Conservation (phyloP, 1,284 basidiomycete genomes). For the Pascua guehoae region DNA sequence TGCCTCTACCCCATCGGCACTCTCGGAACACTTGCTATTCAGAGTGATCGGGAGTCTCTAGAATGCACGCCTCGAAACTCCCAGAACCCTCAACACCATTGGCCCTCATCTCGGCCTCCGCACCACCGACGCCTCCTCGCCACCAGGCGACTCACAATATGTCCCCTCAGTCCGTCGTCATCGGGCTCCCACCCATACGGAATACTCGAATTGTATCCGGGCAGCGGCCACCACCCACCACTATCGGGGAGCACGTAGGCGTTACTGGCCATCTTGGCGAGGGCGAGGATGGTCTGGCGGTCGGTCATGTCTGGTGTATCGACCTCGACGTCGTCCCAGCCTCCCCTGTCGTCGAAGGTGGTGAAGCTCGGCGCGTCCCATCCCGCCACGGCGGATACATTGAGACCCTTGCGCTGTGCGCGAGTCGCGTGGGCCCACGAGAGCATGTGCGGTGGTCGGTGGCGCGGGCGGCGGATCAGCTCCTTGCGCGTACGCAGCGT, state of each 20-base stretch:
- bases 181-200: conserved; percentile 91
- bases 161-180: conserved; percentile 82
- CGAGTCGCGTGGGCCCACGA: conserved; percentile 35
- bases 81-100: too few species aligned
- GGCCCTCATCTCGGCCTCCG: too few species aligned
- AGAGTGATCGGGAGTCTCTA: too few species aligned
- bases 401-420: conserved; percentile 1
- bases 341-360: conserved; percentile 14
- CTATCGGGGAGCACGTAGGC: conserved; percentile 69
- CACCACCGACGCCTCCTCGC: conserved; percentile 2
- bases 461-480: conserved; percentile 35
- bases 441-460: conserved; percentile 36
- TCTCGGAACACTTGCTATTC: too few species aligned
- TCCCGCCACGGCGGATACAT: neutral
- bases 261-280: conserved; percentile 94
- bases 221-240: conserved; percentile 72
- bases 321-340: conserved; percentile 55
- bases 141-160: conserved; percentile 54
- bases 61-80: too few species aligned
- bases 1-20: too few species aligned
- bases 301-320: conserved; percentile 62
- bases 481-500: conserved; percentile 30
- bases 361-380: neutral
- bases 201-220: conserved; percentile 62
- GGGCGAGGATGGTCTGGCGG: conserved; percentile 68